Percentiles rank a stretch among this genome's conserved stretches.
Evolutionary conservation across 148 eudicot genomes (phyloP).

Genomic region (Silene uniflora): DNA sequence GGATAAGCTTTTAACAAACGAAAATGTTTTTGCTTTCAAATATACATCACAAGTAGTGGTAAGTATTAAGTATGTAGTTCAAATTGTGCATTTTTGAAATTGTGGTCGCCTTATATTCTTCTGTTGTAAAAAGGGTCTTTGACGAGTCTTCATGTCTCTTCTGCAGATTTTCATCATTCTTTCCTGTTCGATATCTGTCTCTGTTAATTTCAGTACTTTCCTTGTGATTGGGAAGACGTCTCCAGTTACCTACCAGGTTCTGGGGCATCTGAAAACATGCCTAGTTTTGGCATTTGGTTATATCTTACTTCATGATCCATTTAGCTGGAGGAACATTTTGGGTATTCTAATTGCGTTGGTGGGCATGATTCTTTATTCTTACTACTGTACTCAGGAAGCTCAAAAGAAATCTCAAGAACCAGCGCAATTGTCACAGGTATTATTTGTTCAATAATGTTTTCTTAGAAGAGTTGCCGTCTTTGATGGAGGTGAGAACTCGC

Average conservation of each 20-base stretch:
- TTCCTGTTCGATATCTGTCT: conserved; percentile 82
- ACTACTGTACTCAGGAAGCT: conserved; percentile 58
- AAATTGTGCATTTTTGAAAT: not conserved
- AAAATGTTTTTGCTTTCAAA: conserved; percentile 84
- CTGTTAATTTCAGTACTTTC: conserved; percentile 92
- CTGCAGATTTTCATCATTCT: conserved; percentile 76
- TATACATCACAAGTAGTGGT: conserved; percentile 83
- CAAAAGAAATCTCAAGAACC: conserved; percentile 61
- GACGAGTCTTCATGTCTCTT: conserved; percentile 12
- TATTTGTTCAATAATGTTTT: not conserved
- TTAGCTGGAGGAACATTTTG: conserved; percentile 82
- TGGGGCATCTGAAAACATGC: conserved; percentile 93
- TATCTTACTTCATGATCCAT: conserved; percentile 70
- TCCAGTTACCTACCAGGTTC: conserved; percentile 91
- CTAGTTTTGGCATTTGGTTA: conserved; percentile 89
- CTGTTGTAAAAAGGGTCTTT: conserved; percentile 4
- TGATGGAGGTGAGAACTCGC: too few species aligned
- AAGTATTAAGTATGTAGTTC: conserved; percentile 19
- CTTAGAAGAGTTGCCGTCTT: not conserved
- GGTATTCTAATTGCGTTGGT: conserved; percentile 73
- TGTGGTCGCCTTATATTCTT: not conserved
- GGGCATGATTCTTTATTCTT: conserved; percentile 86
- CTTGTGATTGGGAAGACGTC: conserved; percentile 96
- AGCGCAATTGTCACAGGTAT: conserved; percentile 59
- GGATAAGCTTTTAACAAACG: conserved; percentile 73